Conservation (phyloP, 2,329 filamentous ascomycete species). For the Verticillium alfalfae region DNA sequence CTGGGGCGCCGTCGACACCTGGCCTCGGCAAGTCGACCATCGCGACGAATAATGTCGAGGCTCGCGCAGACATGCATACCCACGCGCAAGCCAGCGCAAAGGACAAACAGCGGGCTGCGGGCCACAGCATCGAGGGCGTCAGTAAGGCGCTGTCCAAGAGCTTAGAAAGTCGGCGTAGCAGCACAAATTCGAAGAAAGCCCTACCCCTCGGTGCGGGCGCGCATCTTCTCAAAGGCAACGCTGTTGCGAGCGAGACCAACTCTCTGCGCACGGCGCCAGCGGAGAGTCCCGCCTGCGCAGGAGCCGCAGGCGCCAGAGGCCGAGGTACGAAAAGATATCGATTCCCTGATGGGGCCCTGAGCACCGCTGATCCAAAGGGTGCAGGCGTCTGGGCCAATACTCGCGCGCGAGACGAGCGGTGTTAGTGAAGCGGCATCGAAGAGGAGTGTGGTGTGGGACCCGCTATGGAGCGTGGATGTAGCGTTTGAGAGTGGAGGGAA, state of each 20-base stretch:
- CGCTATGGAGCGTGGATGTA: constrained; percentile 56
- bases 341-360: constrained; percentile 46
- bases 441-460: constrained; percentile 55
- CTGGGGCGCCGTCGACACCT: constrained; percentile 84
- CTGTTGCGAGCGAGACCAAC: constrained; percentile 53
- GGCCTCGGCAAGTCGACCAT: constrained; percentile 90
- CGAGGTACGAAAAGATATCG: constrained; percentile 50
- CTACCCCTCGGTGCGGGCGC: constrained; percentile 43
- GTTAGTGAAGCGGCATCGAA: constrained; percentile 29
- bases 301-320: constrained; percentile 12
- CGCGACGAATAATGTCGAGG: constrained; percentile 80
- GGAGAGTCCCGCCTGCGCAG: constrained; percentile 33
- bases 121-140: constrained; percentile 62
- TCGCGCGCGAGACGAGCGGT: constrained; percentile 33
- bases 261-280: constrained; percentile 45
- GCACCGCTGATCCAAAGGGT: constrained; percentile 20
- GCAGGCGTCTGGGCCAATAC: constrained; percentile 12
- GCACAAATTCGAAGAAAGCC: constrained; percentile 77
- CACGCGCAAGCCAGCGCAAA: constrained; percentile 37
- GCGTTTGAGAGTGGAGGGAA: constrained; percentile 41
- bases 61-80: constrained; percentile 65
- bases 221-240: constrained; percentile 40
- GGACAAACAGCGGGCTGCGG: constrained; percentile 36
- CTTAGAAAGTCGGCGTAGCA: constrained; percentile 85
- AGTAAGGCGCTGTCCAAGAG: constrained; percentile 80